These are phyloP conservation scores for Crucihimalaya himalaica DNA, from an alignment of 345 rosid genomes.

Conservation along the genomic window DNA sequence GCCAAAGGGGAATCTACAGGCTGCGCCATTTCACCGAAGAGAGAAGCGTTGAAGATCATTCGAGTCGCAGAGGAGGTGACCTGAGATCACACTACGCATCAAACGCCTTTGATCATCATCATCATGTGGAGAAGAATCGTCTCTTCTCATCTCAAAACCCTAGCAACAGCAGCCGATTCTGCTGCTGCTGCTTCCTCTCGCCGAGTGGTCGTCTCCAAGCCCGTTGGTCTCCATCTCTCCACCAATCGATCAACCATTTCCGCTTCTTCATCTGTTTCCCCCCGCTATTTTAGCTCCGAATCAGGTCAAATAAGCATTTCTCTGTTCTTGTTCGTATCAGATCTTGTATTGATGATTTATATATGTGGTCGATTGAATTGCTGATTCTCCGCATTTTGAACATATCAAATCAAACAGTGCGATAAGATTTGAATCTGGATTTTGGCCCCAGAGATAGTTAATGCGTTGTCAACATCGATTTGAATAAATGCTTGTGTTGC, in stretches of 20 bases:
- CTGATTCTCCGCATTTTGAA: not conserved
- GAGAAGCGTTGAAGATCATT: not conserved
- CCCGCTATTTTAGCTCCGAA: slow-evolving; percentile 49
- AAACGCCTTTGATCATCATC: not conserved
- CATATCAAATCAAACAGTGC: not conserved
- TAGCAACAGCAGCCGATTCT: slow-evolving; percentile 39
- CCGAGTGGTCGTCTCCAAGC: slow-evolving; percentile 40
- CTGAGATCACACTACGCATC: not conserved
- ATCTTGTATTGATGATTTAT: slow-evolving; percentile 8
- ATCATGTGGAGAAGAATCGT: slow-evolving; percentile 79
- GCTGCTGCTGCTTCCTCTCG: slow-evolving; percentile 34
- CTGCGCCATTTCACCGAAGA: slow-evolving; percentile 14
- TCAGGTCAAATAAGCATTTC: slow-evolving; percentile 44
- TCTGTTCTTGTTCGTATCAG: not conserved
- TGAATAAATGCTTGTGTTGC: slow-evolving; percentile 2
- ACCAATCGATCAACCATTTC: slow-evolving; percentile 37
- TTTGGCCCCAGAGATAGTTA: not conserved
- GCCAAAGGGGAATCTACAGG: not conserved
- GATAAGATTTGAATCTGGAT: not conserved
- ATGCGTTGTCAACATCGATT: not conserved
- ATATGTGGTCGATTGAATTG: not conserved
- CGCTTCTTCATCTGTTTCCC: slow-evolving; percentile 23
- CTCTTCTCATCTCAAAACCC: slow-evolving; percentile 65
- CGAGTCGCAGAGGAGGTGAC: too few species aligned
- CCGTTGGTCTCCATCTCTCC: slow-evolving; percentile 26